Base-by-base conservation (phyloP, 768 basidiomycete genomes). In the Lanmaoa pseudosensibilis region DNA sequence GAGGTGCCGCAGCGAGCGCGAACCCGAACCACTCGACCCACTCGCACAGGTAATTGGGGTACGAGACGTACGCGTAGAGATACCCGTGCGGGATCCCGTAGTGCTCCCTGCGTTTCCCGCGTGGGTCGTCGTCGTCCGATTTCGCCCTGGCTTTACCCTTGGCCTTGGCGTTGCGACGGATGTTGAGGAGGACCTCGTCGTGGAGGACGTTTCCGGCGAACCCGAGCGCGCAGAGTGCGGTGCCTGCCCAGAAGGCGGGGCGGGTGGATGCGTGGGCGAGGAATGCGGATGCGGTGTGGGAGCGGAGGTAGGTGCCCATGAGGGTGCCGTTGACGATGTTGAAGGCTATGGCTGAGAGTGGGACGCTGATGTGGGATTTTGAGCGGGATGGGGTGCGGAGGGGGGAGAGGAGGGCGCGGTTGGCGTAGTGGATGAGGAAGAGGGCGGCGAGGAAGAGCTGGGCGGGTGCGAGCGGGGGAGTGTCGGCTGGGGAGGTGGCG, bases 1-100 rank as follows among this genome's bases (percentile, higher is more conserved):
- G 9, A 1, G 86, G 83, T 6, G 83, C 75, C 4, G 90, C 82
- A 7, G 91, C 90, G 38, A 97, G 69, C 2, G 92, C 88, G 70
- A 88, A 98, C 9, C 90, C 93, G 11, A 84, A 61, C 94, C 95
- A 98, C 73, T 98, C 96, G 53, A 88, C 56, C 96, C 96, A 98
- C 69, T 98, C 96, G 73, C 88, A 93, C 19, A 93, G 75, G 74
- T 98, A 98, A 71, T 97, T 94, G 11, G 96, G 96, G 74, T 87
- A 96, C 7, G 93, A 92, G 64, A 98, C 77, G 66, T 83, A 86
- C 41, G 70, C 64, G 77, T 89, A 97, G 18, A 96, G 75, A 21
- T 83, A 80, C 0, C 90, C 92, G 49, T 87, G 81, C 0, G 96
- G 94, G 56, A 94, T 86, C 5, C 86, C 85, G 67, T 92, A 92